A percentile compares a stretch with the other conserved stretches of the same genome.
Evolutionary conservation across 2,329 filamentous ascomycete genomes (phyloP).

Genomic region (Balansia obtecta): DNA sequence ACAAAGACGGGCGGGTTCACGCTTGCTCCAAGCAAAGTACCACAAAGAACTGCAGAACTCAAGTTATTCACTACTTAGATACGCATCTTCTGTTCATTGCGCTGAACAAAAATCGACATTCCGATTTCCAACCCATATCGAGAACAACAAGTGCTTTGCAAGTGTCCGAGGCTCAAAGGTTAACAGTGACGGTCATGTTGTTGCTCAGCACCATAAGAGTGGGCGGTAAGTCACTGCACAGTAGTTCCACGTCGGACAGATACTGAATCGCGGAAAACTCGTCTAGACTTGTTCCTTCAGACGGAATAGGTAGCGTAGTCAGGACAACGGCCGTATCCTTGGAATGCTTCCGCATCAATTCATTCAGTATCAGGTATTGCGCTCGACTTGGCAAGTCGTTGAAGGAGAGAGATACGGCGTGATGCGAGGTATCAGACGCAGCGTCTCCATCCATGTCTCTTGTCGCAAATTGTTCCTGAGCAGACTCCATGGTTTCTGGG

Average conservation of each 20-base stretch:
- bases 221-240: constrained; percentile 66
- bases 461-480: constrained; percentile 6
- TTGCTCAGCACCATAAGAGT: constrained; percentile 73
- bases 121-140: background rate
- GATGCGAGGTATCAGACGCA: constrained; percentile 40
- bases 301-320: constrained; percentile 71
- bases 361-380: constrained; percentile 78
- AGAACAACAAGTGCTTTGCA: background rate
- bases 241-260: constrained; percentile 63
- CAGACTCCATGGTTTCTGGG: constrained; percentile 22
- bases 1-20: too few species aligned
- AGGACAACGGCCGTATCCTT: constrained; percentile 64
- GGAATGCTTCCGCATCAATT: constrained; percentile 61
- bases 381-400: constrained; percentile 77
- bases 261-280: constrained; percentile 62
- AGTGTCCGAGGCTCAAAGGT: constrained; percentile 34
- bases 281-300: constrained; percentile 61
- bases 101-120: background rate
- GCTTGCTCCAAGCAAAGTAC: too few species aligned
- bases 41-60: too few species aligned
- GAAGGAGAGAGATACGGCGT: constrained; percentile 61
- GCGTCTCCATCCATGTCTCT: constrained; percentile 14
- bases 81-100: background rate
- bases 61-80: too few species aligned
- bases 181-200: constrained; percentile 79